Base-by-base conservation (phyloP, 345 rosid genomes). In the Boechera retrofracta region DNA sequence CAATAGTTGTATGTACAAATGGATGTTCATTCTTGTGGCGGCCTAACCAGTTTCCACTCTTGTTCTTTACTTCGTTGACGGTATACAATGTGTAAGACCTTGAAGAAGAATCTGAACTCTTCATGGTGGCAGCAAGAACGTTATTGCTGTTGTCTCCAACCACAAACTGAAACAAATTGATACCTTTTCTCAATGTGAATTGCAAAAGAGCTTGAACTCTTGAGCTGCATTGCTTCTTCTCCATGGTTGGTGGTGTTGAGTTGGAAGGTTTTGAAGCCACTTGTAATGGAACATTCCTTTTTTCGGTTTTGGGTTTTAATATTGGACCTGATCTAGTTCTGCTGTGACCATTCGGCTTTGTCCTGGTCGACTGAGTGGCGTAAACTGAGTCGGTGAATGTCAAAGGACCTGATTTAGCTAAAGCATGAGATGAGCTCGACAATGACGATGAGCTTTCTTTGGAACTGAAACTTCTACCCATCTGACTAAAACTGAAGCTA, bases 381-480 rank as follows among this genome's bases (percentile, higher is more conserved):
- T 54, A 65, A 60, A 64, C 60, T 61, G 77, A 80, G 76, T 67
- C 77, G 35, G 71, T 76, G 18, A 84, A 77, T 29, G 78, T 77
- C 80, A 90, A 80, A 4, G 90, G 98, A 67, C 92, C 98, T 45
- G 97, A 92, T 76, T 83, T 87, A 35, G 68, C 82, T 69, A 90
- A 82, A 74, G 76, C 81, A 76, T 83, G 73, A 38, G 84, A 41
- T 45, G 86, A 42, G 79, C 76, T 86, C 1, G 70, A 77, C 56
- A 79, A 83, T 67, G 83, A 74, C 3, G 83, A 49, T 58, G 88
- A 78, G 53, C 88, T 83, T 71, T 94, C 98, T 75, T 88, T 94
- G 41, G 84, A 84, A 74, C 98, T 94, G 76, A 89, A 87, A 83
- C 97, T 94, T 85, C 94, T 88, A 64, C 89, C 65, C 83, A 88